phyloP scores from a whole-genome alignment of 352 stramenopile species.

The Phytopythium kandeliae region DNA sequence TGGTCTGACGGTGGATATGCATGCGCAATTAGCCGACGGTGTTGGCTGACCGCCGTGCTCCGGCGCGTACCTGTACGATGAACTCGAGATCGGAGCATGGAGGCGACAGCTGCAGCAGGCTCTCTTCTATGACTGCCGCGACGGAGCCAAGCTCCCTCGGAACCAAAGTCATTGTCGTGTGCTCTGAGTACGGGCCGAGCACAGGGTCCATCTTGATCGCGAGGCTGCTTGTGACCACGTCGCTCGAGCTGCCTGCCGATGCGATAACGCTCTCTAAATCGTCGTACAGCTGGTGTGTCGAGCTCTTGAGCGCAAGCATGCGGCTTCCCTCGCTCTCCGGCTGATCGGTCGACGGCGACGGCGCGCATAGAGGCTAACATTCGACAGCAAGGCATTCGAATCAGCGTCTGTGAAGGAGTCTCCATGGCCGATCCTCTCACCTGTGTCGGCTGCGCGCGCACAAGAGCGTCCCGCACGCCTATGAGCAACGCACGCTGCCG shows the following conservation, averaged over 20 bases:
- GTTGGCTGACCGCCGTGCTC: background rate
- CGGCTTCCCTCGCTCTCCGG: background rate
- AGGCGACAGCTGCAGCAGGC: background rate
- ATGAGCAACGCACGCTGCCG: background rate
- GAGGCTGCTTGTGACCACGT: background rate
- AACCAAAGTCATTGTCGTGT: constrained; percentile 1
- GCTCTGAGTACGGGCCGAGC: constrained; percentile 1
- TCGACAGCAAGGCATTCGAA: too few relatives aligned
- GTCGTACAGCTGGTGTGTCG: background rate
- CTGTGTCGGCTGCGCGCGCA: background rate
- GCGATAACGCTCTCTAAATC: background rate
- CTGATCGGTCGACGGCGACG: too few relatives aligned
- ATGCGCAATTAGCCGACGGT: background rate
- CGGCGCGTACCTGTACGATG: background rate
- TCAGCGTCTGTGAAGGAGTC: too few relatives aligned
- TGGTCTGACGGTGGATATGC: background rate
- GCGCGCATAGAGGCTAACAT: too few relatives aligned
- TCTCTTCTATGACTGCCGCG: background rate
- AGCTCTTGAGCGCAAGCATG: constrained; percentile 1
- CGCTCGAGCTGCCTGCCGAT: background rate
- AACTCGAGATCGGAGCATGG: constrained; percentile 1
- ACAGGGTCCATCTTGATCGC: constrained; percentile 4
- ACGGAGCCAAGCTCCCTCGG: background rate
- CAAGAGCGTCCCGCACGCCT: background rate
- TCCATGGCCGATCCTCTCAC: too few relatives aligned